These are phyloP conservation scores for Pythium sukuiense DNA, from an alignment of 352 stramenopile genomes.

Conservation along the genomic window DNA sequence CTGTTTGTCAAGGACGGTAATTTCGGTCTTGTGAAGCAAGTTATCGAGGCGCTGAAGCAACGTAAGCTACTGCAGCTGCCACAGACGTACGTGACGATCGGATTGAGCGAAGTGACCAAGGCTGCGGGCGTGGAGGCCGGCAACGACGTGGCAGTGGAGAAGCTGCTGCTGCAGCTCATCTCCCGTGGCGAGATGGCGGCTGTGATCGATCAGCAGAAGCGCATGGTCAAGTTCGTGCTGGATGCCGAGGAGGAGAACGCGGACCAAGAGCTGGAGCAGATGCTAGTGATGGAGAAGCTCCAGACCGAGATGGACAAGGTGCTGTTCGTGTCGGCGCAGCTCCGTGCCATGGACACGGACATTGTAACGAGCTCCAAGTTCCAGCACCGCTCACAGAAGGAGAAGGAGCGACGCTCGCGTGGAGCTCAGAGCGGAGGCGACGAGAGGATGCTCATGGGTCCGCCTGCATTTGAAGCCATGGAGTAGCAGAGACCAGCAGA, in stretches of 20 bases:
- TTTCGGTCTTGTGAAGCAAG: constrained; percentile 79
- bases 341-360: constrained; percentile 79
- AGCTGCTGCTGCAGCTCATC: constrained; percentile 63
- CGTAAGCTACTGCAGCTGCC: constrained; percentile 73
- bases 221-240: constrained; percentile 77
- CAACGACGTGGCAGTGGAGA: constrained; percentile 40
- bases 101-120: constrained; percentile 55
- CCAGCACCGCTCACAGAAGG: constrained; percentile 68
- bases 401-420: constrained; percentile 68
- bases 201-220: constrained; percentile 75
- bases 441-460: constrained; percentile 10
- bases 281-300: constrained; percentile 49
- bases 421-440: constrained; percentile 19
- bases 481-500: background rate
- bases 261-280: constrained; percentile 35
- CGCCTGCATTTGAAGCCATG: constrained; percentile 10
- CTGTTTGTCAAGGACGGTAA: constrained; percentile 65
- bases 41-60: constrained; percentile 63
- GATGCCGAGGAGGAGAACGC: constrained; percentile 45
- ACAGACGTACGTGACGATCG: constrained; percentile 79
- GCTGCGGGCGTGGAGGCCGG: constrained; percentile 45
- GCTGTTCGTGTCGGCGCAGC: constrained; percentile 58
- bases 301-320: constrained; percentile 80
- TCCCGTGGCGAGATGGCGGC: constrained; percentile 54
- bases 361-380: constrained; percentile 82